Evolutionary conservation across 2,329 filamentous ascomycete genomes (phyloP).

Genomic region (Fusarium sp.): DNA sequence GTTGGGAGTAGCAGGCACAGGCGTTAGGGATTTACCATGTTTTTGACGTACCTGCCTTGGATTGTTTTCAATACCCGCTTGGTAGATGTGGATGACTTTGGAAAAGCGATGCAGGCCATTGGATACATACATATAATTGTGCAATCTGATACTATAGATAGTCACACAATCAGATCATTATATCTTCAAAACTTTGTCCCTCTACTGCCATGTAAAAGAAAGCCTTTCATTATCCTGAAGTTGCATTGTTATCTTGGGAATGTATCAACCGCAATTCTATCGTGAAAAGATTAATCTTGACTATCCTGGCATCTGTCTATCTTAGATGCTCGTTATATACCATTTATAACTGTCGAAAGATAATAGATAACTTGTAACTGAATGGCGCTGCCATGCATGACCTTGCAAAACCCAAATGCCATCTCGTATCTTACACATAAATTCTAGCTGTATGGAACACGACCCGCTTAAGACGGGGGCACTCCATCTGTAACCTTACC

Average conservation of each 20-base stretch:
- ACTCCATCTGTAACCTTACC: slow-evolving; percentile 54
- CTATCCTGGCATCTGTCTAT: neutral
- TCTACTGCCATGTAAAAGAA: neutral
- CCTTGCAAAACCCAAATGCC: neutral
- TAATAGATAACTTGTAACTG: neutral
- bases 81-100: slow-evolving; percentile 37
- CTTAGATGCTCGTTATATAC: neutral
- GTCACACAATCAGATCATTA: slow-evolving; percentile 35
- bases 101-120: slow-evolving; percentile 38
- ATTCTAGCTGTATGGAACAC: neutral
- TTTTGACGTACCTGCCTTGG: slow-evolving; percentile 14
- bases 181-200: neutral
- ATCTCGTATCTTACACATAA: slow-evolving; percentile 2
- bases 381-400: neutral
- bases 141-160: slow-evolving; percentile 32
- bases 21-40: slow-evolving; percentile 36
- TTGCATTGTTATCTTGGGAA: neutral
- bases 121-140: slow-evolving; percentile 30
- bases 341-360: neutral
- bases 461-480: slow-evolving; percentile 39
- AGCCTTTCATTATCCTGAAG: neutral
- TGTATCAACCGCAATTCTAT: neutral
- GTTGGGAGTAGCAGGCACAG: slow-evolving; percentile 43
- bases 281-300: neutral
- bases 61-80: slow-evolving; percentile 40